phyloP scores from a whole-genome alignment of 306 rosid genomes.

The Fragaria vesca region DNA sequence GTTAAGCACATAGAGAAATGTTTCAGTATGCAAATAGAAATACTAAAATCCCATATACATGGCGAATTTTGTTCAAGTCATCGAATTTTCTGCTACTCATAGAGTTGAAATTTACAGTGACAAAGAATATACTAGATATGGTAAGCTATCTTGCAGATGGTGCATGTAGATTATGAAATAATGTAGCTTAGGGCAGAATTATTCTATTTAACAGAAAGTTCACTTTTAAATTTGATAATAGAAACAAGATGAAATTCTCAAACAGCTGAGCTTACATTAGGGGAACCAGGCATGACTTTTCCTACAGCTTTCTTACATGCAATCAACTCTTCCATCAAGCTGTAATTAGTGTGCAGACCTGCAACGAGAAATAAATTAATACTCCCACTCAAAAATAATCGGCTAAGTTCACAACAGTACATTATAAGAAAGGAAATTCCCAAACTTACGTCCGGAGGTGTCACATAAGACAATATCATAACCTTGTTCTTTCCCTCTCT shows the following conservation, averaged over 20 bases:
- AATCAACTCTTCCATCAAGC: slow-evolving; percentile 95
- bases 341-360: slow-evolving; percentile 97
- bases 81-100: background rate
- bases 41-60: background rate
- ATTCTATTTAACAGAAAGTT: background rate
- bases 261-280: slow-evolving; percentile 61
- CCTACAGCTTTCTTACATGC: slow-evolving; percentile 88
- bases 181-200: background rate
- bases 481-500: slow-evolving; percentile 76
- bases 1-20: background rate
- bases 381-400: slow-evolving; percentile 15
- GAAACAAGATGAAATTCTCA: background rate
- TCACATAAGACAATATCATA: slow-evolving; percentile 88
- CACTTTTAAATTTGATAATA: background rate
- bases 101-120: background rate
- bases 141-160: background rate
- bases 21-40: background rate
- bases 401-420: slow-evolving; percentile 11
- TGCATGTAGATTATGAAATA: background rate
- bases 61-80: background rate
- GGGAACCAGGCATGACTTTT: slow-evolving; percentile 79
- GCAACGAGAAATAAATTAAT: slow-evolving; percentile 24
- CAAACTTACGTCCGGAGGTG: slow-evolving; percentile 91
- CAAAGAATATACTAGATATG: background rate
- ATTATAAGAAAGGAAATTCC: slow-evolving; percentile 18